Evolutionary conservation across 2,329 filamentous ascomycete genomes (phyloP), one percentile per base, ranked within the genome.

Genomic region (Eutypa lata): DNA sequence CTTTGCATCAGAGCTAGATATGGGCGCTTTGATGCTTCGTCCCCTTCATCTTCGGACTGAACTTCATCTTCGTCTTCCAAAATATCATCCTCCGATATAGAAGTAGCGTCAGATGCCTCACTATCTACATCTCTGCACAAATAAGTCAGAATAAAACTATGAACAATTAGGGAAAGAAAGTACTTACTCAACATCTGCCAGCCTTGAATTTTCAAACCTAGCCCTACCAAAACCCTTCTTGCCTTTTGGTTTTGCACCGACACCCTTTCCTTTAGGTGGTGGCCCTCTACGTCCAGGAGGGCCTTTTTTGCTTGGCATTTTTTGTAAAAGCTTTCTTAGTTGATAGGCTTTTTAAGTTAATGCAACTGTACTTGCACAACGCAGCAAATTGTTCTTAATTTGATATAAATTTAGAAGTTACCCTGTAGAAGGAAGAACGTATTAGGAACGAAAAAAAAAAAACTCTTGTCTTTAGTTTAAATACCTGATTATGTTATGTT

Each of bases 1-100:
- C 79, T 84, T 61, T 84, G 77, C 61, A 87, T 72, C 7, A 87
- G 71, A 7, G 80, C 73, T 69, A 79, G 72, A 57, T 87, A 87
- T 3, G 84, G 78, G 28, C 75, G 73, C 24, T 73, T 69, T 24
- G 73, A 61, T 5, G 66, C 43, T 40, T 65, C 56, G n/a, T 69
- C 63, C 22, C 63, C 62, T 51, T 74, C 72, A 38, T 70, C 68
- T 19, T 77, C 74, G 46, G 78, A 78, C 38, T 76, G 42, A 7
- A n/a, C n/a, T n/a, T 21, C 75, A 21, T 78, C 76, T 33, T 76
- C 75, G 1, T 76, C 70, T 45, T 76, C 65, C 2, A 80, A 77
- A 31, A 59, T 50, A 16, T 62, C 64, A 7, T 76, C 74, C 8
- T 77, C 76, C 7, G 73, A 71, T 26, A 68, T 69, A 53, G 71